A percentile compares a stretch with the other conserved stretches of the same genome.
phyloP scores from a whole-genome alignment of 345 rosid genomes.

The Schrenkiella parvula region DNA sequence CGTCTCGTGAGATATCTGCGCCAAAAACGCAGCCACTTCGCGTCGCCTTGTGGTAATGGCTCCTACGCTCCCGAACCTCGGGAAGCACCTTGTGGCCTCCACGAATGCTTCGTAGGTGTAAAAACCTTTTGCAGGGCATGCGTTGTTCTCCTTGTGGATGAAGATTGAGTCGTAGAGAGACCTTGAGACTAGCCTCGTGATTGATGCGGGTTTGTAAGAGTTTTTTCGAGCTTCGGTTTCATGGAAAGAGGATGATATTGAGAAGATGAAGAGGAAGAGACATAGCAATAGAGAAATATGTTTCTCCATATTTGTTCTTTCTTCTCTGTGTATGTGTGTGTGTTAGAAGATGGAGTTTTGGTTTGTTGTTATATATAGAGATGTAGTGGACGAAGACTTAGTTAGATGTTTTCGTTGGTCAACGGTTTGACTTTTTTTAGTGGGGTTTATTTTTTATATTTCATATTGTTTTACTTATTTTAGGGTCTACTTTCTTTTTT shows the following conservation, averaged over 20 bases:
- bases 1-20: conserved; percentile 68
- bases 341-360: conserved; percentile 7
- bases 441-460: conserved; percentile 16
- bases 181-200: conserved; percentile 37
- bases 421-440: conserved; percentile 22
- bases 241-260: conserved; percentile 21
- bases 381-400: conserved; percentile 18
- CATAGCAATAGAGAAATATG: conserved; percentile 18
- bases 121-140: conserved; percentile 55
- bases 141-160: conserved; percentile 48
- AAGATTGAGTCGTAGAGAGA: conserved; percentile 42
- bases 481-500: neutral
- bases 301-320: conserved; percentile 19
- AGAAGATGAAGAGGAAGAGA: conserved; percentile 21
- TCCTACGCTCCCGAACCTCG: conserved; percentile 46
- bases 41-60: conserved; percentile 34
- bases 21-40: conserved; percentile 67
- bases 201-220: neutral
- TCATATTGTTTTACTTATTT: neutral
- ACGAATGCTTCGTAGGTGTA: conserved; percentile 63
- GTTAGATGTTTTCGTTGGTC: conserved; percentile 16
- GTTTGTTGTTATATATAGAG: conserved; percentile 17
- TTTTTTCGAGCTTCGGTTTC: conserved; percentile 36
- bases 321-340: neutral
- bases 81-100: conserved; percentile 48